Base-by-base conservation (phyloP, 2,329 filamentous ascomycete species). In the Aphanoascus verrucosus region DNA sequence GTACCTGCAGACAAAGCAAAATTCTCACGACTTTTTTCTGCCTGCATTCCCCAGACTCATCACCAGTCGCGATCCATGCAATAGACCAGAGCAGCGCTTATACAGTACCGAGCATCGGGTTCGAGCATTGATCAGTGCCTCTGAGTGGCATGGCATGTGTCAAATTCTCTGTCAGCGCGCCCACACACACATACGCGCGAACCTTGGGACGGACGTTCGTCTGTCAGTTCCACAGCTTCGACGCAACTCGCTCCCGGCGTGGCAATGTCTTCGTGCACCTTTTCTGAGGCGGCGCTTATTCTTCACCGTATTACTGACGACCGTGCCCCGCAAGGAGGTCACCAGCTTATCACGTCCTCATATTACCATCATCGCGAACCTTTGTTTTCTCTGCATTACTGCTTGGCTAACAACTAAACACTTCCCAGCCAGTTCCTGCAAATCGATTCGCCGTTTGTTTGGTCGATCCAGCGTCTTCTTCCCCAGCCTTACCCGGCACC, bases 401-500 rank as follows among this genome's bases (percentile, higher is more conserved):
- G 45, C 32, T 48, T 48, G 45, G 45, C 45, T 46, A 37, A 37
- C 35, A 12, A 37, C 35, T 37, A 12, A 3, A n/a, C 11, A 11
- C 35, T 37, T n/a, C 43, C 32, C 31, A 35, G 23, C 14, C 46
- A n/a, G 14, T 15, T 49, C 20, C 46, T 49, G 47, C 47, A 40
- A 40, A 23, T 41, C 47, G 47, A 49, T 49, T 48, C 46, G 47
- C 35, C 34, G 20, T 50, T 19, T 37, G 5, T 32, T 19, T 35
- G 40, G 49, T 23, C 49, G 49, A 51, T 51, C 40, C 49, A 44
- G 38, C 49, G 49, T 28, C 48, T 12, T n/a, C 41, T n/a, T n/a
- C 23, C 38, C 49, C 49, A 51, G 49, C 49, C 49, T 51, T 51
- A 51, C 49, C 49, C 49, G 49, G 35, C 38, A 34, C 49, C 19